phyloP scores from a whole-genome alignment of 1,284 basidiomycete genomes.

The Naganishia sp. region DNA sequence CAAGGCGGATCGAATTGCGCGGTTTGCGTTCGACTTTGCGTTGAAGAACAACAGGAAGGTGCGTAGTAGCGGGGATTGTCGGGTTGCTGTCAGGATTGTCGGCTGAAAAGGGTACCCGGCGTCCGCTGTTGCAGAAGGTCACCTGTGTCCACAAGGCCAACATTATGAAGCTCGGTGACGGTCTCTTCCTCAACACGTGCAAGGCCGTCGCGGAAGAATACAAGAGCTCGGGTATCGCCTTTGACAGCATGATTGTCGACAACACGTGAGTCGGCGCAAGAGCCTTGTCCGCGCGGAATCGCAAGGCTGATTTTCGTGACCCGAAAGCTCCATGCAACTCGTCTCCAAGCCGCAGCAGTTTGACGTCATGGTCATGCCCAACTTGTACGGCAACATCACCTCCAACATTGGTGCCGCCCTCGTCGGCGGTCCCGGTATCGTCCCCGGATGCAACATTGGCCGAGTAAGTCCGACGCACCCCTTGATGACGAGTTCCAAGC shows the following conservation, averaged over 20 bases:
- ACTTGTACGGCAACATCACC: conserved; percentile 88
- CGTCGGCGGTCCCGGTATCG: conserved; percentile 95
- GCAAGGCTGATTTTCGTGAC: not conserved
- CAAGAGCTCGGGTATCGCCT: conserved; percentile 86
- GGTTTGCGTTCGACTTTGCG: conserved; percentile 99
- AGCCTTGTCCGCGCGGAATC: not conserved
- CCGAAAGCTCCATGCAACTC: conserved; percentile 87
- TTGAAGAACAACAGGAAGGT: conserved; percentile 98
- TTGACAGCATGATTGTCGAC: conserved; percentile 99
- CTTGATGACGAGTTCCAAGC: too few relatives aligned
- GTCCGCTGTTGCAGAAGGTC: conserved; percentile 70
- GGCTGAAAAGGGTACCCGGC: not conserved
- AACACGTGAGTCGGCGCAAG: conserved; percentile 71
- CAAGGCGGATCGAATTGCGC: conserved; percentile 94
- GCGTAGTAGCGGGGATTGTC: conserved; percentile 33
- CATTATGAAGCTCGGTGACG: conserved; percentile 99
- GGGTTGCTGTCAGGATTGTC: not conserved
- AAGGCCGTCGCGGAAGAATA: conserved; percentile 91
- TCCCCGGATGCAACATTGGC: conserved; percentile 97
- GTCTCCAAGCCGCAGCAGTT: conserved; percentile 94
- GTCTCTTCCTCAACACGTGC: conserved; percentile 99
- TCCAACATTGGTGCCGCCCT: conserved; percentile 98
- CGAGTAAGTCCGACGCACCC: conserved; percentile 57
- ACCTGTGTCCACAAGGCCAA: conserved; percentile 99
- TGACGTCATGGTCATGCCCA: conserved; percentile 76